Conservation (phyloP, 257 asterid genomes). For the Fraxinus anomala region DNA sequence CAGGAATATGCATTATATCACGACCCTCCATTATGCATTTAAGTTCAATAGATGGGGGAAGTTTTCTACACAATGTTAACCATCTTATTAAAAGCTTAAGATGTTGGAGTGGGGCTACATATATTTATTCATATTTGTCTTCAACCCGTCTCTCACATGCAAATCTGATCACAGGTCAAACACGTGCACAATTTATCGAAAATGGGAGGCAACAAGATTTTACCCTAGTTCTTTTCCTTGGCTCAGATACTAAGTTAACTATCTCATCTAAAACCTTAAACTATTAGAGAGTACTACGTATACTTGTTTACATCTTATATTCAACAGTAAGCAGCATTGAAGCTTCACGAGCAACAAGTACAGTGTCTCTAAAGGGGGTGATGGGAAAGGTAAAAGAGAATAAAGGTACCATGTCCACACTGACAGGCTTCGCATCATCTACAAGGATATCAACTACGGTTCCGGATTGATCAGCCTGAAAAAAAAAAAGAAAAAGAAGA, state of each 20-base stretch:
- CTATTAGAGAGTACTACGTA: neutral
- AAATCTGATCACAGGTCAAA: neutral
- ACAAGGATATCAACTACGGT: constrained; percentile 56
- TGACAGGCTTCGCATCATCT: constrained; percentile 59
- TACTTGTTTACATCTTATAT: neutral
- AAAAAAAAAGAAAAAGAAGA: neutral
- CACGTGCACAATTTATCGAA: neutral
- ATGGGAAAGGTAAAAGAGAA: constrained; percentile 13
- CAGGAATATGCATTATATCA: neutral
- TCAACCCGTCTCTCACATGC: neutral
- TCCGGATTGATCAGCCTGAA: constrained; percentile 59
- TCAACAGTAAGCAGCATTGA: neutral
- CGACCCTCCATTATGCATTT: neutral
- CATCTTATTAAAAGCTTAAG: neutral
- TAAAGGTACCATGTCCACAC: constrained; percentile 45
- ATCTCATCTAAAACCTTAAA: neutral
- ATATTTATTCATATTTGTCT: neutral
- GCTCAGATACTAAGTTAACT: neutral
- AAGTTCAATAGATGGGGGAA: neutral
- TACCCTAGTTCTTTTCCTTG: neutral
- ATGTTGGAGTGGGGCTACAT: neutral
- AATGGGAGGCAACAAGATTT: neutral
- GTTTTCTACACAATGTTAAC: neutral
- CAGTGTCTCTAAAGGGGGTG: neutral
- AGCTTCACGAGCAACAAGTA: constrained; percentile 3